Conservation (phyloP, 441 rosid genomes). For the Euphorbia celastroides region DNA sequence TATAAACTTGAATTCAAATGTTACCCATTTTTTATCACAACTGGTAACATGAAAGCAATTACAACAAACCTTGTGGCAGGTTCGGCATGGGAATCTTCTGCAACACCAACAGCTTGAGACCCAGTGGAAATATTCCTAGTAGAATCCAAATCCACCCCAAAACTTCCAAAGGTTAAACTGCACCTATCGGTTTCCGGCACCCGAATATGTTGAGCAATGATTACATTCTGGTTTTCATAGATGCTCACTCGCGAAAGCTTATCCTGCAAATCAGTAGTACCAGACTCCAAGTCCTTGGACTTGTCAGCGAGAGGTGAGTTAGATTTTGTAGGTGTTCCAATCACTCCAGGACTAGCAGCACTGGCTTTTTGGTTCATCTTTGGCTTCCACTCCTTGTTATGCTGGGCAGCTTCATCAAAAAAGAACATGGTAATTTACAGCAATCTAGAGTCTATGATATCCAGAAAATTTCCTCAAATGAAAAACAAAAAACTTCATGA, state of each 20-base stretch:
- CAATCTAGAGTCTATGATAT: neutral
- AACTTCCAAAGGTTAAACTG: constrained; percentile 80
- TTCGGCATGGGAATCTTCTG: constrained; percentile 46
- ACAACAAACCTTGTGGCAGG: constrained; percentile 50
- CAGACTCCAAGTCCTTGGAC: constrained; percentile 39
- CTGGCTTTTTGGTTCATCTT: constrained; percentile 59
- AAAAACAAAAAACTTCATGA: too few relatives aligned
- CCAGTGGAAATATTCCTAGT: constrained; percentile 34
- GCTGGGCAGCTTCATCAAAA: constrained; percentile 52
- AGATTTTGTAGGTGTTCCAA: constrained; percentile 60
- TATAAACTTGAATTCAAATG: neutral
- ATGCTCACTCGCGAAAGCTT: constrained; percentile 41
- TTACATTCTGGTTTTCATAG: constrained; percentile 59
- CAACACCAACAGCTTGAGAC: constrained; percentile 29
- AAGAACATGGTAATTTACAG: constrained; percentile 12
- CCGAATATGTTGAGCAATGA: constrained; percentile 80
- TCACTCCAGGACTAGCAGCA: constrained; percentile 51
- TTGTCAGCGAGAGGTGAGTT: constrained; percentile 38
- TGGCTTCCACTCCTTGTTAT: constrained; percentile 87
- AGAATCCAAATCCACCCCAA: constrained; percentile 56
- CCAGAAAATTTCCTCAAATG: neutral
- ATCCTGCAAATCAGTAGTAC: constrained; percentile 47
- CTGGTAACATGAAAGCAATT: constrained; percentile 5
- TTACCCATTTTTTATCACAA: neutral
- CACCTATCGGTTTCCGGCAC: constrained; percentile 74